Evolutionary conservation across 2,329 filamentous ascomycete genomes (phyloP), one percentile per base, ranked within the genome.

Genomic region (Apiospora koreana): DNA sequence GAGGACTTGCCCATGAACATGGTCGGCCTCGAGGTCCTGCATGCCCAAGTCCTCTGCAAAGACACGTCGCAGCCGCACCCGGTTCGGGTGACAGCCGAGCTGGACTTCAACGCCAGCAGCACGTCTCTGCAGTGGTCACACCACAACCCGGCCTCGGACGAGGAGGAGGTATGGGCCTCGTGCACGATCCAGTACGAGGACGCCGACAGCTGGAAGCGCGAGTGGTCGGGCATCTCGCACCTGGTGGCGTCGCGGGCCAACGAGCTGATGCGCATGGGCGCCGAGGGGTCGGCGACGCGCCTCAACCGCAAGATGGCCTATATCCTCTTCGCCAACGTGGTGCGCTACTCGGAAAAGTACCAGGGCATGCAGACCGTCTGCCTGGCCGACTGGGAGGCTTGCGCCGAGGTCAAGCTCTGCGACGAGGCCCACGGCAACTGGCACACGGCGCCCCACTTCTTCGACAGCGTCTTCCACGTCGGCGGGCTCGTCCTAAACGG

Each of bases 141-240:
- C 41, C 41, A 43, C 41, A 43, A 16, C 41, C 12, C 41, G 41
- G 16, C 41, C 3, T 43, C 41, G 12, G 14, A 5, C 41, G 12
- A 43, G 41, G 25, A 43, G 23, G 38, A 38, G 21, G 21, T 48
- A 1, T 23, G 45, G 21, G 45, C 45, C 45, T 23, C 21, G n/a
- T 48, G 45, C 45, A 48, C 45, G 21, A 48, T 23, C 8, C 21
- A 48, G 45, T 23, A 23, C 21, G 45, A 48, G n/a, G 66, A 43
- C 67, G 82, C 83, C 58, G 83, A 85, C 64, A 81, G 84, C 50
- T 92, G 89, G 89, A 83, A 86, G 62, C 81, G 83, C 65, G 89
- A 92, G 76, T 92, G 90, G 83, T 83, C 88, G 71, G 89, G 90
- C 64, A 86, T 86, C 73, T 84, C 87, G 72, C 93, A 93, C 76